Percentiles rank a stretch among this genome's conserved stretches.
phyloP scores from a whole-genome alignment of 108 stramenopile species.

The Ochromonas danica region DNA sequence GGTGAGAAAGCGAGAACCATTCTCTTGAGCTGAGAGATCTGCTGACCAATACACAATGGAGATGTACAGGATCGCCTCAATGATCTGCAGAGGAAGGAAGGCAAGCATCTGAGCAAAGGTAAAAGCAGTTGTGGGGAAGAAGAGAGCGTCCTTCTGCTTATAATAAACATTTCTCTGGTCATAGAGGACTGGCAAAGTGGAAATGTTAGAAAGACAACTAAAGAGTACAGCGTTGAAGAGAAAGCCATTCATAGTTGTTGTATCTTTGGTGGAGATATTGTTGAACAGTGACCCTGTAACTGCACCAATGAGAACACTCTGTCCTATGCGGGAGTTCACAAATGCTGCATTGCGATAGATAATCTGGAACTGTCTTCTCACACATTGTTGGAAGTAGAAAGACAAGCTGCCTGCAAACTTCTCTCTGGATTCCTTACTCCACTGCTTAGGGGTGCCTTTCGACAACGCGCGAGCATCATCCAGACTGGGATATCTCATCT shows the following conservation, averaged over 20 bases:
- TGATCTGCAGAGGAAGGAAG: conserved; percentile 20
- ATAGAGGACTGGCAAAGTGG: conserved; percentile 64
- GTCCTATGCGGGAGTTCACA: not conserved
- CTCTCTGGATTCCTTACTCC: not conserved
- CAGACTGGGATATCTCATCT: not conserved
- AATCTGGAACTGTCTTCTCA: not conserved
- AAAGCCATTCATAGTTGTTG: conserved; percentile 15
- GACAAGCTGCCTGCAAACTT: not conserved
- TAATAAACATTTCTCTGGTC: conserved; percentile 67
- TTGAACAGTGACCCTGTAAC: conserved; percentile 26
- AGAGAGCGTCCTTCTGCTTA: conserved; percentile 77
- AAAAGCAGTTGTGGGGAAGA: conserved; percentile 71
- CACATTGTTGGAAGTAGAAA: not conserved
- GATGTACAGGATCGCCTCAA: conserved; percentile 40
- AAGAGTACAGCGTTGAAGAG: conserved; percentile 55
- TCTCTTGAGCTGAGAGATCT: conserved; percentile 33
- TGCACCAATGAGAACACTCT: conserved; percentile 18
- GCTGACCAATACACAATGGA: conserved; percentile 53
- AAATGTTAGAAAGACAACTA: conserved; percentile 61
- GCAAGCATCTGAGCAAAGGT: conserved; percentile 41
- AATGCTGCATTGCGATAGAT: not conserved
- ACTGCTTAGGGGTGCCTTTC: not conserved
- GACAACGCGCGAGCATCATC: too few species aligned
- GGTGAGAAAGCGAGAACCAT: conserved; percentile 44
- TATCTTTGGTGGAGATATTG: not conserved